phyloP scores from a whole-genome alignment of 441 rosid genomes.

The Croton setiger region DNA sequence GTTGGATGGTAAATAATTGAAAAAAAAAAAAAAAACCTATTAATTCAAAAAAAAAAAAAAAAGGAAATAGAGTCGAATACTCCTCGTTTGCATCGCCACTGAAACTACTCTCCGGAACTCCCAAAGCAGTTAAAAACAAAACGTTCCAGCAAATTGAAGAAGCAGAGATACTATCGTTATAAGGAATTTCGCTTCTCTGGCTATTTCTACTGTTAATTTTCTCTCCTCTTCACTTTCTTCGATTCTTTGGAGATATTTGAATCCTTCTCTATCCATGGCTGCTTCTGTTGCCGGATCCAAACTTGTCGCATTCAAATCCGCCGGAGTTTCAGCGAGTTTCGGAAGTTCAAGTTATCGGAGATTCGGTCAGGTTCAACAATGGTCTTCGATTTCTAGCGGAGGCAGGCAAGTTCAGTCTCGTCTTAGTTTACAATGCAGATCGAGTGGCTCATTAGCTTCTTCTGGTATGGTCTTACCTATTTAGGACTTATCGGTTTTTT shows the following conservation, averaged over 20 bases:
- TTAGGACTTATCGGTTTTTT: not conserved
- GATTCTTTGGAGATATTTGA: conserved; percentile 27
- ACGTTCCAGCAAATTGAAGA: not conserved
- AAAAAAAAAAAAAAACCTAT: not conserved
- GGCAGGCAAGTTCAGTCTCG: conserved; percentile 28
- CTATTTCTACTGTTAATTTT: conserved; percentile 25
- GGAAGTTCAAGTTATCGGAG: conserved; percentile 29
- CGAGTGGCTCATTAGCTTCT: conserved; percentile 37
- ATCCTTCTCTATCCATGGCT: conserved; percentile 42
- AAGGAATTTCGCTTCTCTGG: conserved; percentile 22
- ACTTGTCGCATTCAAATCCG: conserved; percentile 38
- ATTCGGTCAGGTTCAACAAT: conserved; percentile 34
- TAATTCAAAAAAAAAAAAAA: not conserved
- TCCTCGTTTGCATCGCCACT: conserved; percentile 35
- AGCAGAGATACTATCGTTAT: not conserved
- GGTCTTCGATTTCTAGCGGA: conserved; percentile 36
- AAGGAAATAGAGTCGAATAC: not conserved
- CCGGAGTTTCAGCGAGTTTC: conserved; percentile 26
- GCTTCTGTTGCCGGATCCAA: conserved; percentile 49
- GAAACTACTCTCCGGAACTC: conserved; percentile 25
- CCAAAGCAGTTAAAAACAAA: conserved; percentile 25
- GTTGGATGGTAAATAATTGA: conserved; percentile 28
- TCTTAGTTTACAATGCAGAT: conserved; percentile 37
- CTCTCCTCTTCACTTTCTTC: conserved; percentile 23
- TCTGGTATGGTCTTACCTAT: conserved; percentile 35